Base-by-base conservation (phyloP, 805 yeast species). In the Lachancea fermentati region DNA sequence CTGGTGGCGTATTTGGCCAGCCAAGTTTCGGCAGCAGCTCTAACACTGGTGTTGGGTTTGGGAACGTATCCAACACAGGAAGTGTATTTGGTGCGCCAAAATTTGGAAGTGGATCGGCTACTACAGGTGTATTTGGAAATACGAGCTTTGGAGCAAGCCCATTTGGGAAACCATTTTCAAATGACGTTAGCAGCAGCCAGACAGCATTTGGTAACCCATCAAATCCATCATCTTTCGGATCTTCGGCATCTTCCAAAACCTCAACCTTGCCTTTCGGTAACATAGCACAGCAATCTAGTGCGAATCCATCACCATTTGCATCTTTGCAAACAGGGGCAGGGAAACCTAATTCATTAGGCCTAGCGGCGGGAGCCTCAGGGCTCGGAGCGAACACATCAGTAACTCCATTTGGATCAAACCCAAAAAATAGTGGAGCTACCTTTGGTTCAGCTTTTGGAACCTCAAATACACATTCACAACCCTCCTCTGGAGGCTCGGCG, bases 181-280 rank as follows among this genome's bases (percentile, higher is more conserved):
- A 19, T 11, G 11, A 8, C 5, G 15, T 9, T 31, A 15, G 15
- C 22, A 32, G 19, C 12, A 18, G 25, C 16, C 13, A 13, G n/a
- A 31, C 16, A 11, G 31, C 37, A 6, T n/a, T n/a, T n/a, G n/a
- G n/a, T n/a, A n/a, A n/a, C n/a, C n/a, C n/a, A n/a, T n/a, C n/a
- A n/a, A n/a, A n/a, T n/a, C n/a, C n/a, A n/a, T 28, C 39, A 16
- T 32, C 41, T n/a, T 44, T 41, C n/a, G 33, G 39, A 18, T 22
- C 32, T 2, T 16, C 40, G 13, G 32, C 15, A 17, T 34, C 31
- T 14, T 12, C 38, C 13, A 19, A 39, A 16, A 19, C 44, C 6
- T 19, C 46, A 13, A 19, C 56, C 4, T 43, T 45, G 24, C 47
- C 65, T 30, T 57, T 62, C 43, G 59, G 60, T 4, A 39, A 26